Evolutionary conservation across 768 basidiomycete species (phyloP), one percentile per base, ranked within the genome.

Genomic region (Tephrocybe rancida): DNA sequence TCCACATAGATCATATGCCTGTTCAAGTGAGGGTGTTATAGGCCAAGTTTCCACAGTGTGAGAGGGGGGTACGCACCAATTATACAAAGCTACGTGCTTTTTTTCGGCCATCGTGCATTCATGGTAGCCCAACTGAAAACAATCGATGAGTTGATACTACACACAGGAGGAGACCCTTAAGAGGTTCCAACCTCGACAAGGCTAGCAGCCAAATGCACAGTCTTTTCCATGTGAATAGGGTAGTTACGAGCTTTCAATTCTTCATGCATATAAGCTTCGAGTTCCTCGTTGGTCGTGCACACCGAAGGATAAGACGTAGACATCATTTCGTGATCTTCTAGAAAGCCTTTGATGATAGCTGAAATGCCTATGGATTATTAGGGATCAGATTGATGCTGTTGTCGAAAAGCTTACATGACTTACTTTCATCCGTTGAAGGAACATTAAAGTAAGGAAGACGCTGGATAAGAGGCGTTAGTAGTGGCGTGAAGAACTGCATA

Each of bases 1-100:
- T 63, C 60, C 16, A 59, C 50, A 22, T 63, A 59, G 26, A 65
- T 50, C 19, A 58, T 25, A 19, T 58, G 58, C 64, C 64, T 63
- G 44, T 13, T n/a, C n/a, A n/a, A n/a, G n/a, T n/a, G n/a, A n/a
- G n/a, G n/a, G n/a, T n/a, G n/a, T n/a, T n/a, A n/a, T n/a, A n/a
- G n/a, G n/a, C n/a, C n/a, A n/a, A n/a, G n/a, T n/a, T n/a, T n/a
- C n/a, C n/a, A n/a, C n/a, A n/a, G n/a, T n/a, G n/a, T n/a, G n/a
- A n/a, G n/a, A n/a, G n/a, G n/a, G n/a, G n/a, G n/a, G 10, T 6
- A 6, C 35, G 35, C 16, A 65, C 64, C 64, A 65, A n/a, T 54
- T 57, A 37, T 54, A 58, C 2, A 63, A 37, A 0, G 55, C 60
- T 7, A 61, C 49, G 18, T 50, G 38, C 21, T 38, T 24, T 19